Base-by-base conservation (phyloP, 371 early-diverging fungal genomes). In the Rhizomucor miehei region DNA sequence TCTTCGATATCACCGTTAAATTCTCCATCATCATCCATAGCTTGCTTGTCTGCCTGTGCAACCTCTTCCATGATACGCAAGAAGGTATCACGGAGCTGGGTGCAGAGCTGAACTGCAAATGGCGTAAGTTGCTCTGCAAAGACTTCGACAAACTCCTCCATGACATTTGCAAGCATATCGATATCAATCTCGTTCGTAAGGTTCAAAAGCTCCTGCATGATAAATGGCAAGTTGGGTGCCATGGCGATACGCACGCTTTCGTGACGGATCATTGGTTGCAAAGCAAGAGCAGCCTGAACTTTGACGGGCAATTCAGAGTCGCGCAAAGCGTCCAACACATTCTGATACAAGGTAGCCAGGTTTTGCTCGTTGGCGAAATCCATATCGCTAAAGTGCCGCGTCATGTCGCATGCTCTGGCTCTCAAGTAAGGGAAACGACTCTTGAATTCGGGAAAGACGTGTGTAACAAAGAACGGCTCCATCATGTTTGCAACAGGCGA, bases 151-250 rank as follows among this genome's bases (percentile, higher is more conserved):
- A 96, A 84, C 52, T 81, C 81, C 45, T 95, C 94, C 81, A 95
- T 90, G 39, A 92, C 89, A n/a, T 71, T 70, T 0, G 95, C 76
- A 10, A 97, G 68, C 0, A 85, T 87, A 62, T 96, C 97, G 60
- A 92, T 77, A 64, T 97, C 95, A 54, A 94, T 90, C 63, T 91
- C 85, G 67, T 92, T 90, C 1, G 92, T 93, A 49, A 95, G 69
- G 20, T 84, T 69, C 53, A 97, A 75, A 38, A 95, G 74, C 50
- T 81, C 80, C 59, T 89, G 85, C 91, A 95, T 94, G 48, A 97
- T 86, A 38, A 82, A 75, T 8, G 89, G 87, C 20, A 93, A 69
- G 41, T 84, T 85, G 24, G 89, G 91, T 44, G 80, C 79, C 67
- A 95, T 75, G 4, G 83, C 86, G 10, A 85, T 79, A 47, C 80